Conservation (phyloP, 2,329 filamentous ascomycete species). For the Chalaropsis thielavioides region DNA sequence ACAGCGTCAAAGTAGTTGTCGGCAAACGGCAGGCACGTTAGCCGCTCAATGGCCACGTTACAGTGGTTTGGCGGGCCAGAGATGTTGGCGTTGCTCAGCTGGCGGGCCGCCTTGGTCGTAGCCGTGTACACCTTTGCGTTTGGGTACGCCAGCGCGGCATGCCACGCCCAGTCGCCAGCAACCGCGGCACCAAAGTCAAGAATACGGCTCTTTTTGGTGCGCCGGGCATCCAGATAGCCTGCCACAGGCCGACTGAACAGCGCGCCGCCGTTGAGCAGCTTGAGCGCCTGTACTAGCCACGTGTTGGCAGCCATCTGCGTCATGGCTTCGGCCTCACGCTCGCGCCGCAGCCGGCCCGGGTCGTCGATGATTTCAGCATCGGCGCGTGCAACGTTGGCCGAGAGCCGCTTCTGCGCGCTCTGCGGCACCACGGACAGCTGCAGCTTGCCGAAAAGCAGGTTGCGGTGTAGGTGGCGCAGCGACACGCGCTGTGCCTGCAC, state of each 20-base stretch:
- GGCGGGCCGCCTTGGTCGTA: slow-evolving; percentile 55
- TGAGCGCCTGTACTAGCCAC: slow-evolving; percentile 48
- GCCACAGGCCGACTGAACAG: slow-evolving; percentile 50
- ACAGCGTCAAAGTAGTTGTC: slow-evolving; percentile 82
- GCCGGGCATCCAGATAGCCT: slow-evolving; percentile 35
- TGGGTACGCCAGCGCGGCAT: slow-evolving; percentile 72
- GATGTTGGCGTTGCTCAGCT: slow-evolving; percentile 58
- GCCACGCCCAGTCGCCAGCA: slow-evolving; percentile 91
- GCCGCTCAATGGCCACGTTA: slow-evolving; percentile 59
- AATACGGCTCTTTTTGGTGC: slow-evolving; percentile 42
- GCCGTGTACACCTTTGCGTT: slow-evolving; percentile 80
- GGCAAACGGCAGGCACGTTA: slow-evolving; percentile 73
- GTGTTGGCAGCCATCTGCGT: slow-evolving; percentile 49
- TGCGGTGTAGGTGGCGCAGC: slow-evolving; percentile 56
- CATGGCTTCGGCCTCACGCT: slow-evolving; percentile 70
- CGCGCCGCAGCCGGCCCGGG: slow-evolving; percentile 44
- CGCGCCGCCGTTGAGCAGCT: slow-evolving; percentile 48
- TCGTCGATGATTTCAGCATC: slow-evolving; percentile 54
- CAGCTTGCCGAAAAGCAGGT: slow-evolving; percentile 73
- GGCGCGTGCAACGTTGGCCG: slow-evolving; percentile 56
- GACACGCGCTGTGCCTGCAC: slow-evolving; percentile 71
- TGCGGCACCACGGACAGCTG: slow-evolving; percentile 56
- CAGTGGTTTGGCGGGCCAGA: slow-evolving; percentile 79
- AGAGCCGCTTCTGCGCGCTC: slow-evolving; percentile 57
- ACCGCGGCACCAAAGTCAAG: slow-evolving; percentile 77